Conservation (phyloP, 805 yeast genomes). For the Saturnispora ahearnii region DNA sequence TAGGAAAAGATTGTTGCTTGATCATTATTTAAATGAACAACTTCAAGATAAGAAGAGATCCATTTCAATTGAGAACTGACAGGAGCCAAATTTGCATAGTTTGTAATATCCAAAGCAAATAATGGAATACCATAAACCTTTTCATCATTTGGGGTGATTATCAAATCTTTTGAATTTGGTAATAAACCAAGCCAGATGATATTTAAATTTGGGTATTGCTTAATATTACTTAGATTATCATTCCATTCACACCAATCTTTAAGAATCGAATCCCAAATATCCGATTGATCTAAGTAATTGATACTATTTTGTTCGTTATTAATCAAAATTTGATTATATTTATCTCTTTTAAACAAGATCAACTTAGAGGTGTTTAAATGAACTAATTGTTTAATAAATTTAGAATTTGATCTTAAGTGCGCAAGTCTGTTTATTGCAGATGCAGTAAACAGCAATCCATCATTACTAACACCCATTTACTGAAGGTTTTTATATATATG, state of each 20-base stretch:
- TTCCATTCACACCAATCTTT: neutral
- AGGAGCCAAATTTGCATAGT: conserved; percentile 6
- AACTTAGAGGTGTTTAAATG: conserved; percentile 31
- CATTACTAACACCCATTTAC: neutral
- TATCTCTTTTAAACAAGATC: conserved; percentile 29
- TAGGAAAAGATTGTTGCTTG: conserved; percentile 72
- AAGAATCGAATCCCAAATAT: conserved; percentile 1
- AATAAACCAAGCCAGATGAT: conserved; percentile 5
- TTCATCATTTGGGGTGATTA: conserved; percentile 16
- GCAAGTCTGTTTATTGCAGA: conserved; percentile 53
- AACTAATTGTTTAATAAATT: conserved; percentile 32
- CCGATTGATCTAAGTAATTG: neutral
- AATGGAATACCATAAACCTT: conserved; percentile 55
- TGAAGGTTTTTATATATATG: neutral
- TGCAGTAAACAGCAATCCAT: conserved; percentile 2
- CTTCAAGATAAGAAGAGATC: conserved; percentile 10
- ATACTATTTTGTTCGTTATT: neutral
- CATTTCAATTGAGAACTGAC: neutral
- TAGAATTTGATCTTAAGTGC: conserved; percentile 48
- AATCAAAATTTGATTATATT: conserved; percentile 2
- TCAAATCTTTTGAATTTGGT: neutral
- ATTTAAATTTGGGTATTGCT: neutral
- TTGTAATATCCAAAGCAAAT: conserved; percentile 51
- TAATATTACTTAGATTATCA: neutral
- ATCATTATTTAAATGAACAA: conserved; percentile 19